Evolutionary conservation across 352 stramenopile species (phyloP), one percentile per base, ranked within the genome.

Genomic region (Nothophytophthora sp.): DNA sequence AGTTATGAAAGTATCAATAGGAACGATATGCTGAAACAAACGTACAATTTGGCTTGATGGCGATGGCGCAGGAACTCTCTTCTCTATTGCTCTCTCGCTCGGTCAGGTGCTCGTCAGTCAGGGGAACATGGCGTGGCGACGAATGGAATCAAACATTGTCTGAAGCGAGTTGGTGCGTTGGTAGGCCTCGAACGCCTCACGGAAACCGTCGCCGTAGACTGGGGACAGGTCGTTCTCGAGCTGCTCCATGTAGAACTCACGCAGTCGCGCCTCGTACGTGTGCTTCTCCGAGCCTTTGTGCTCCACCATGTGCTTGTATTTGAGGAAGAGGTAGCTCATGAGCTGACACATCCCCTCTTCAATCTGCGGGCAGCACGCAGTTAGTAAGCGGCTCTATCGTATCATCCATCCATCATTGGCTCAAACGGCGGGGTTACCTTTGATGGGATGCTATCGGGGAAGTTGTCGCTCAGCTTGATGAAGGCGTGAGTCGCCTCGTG

Each of bases 261-360:
- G 73, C 41, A 91, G 65, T 29, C 60, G 51, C 11, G 49, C 44
- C 7, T 67, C 55, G 32, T 86, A 87, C 2, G 57, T 62, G 20
- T 48, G 60, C 12, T 70, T 59, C 56, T 73, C 66, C n/a, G 46
- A 66, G 1, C 51, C 50, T 50, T 74, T 63, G 30, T 62, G 54
- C 19, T 68, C 60, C 39, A 85, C 55, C 43, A 86, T 61, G 30
- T 83, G 77, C 50, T 79, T 81, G 62, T 89, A 88, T 63, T 87
- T 83, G 20, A 91, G 55, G 48, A 73, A 91, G 8, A 91, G 50
- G 50, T 78, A 91, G 56, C 77, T 87, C 60, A 91, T 83, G 50
- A 91, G 60, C 43, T 91, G 77, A 49, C 81, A 91, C 30, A 88
- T 69, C 16, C 81, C 81, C 67, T 91, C 81, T 42, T 91, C 81